Evolutionary conservation across 805 yeast species (phyloP).

Genomic region (Wickerhamiella musiphila): DNA sequence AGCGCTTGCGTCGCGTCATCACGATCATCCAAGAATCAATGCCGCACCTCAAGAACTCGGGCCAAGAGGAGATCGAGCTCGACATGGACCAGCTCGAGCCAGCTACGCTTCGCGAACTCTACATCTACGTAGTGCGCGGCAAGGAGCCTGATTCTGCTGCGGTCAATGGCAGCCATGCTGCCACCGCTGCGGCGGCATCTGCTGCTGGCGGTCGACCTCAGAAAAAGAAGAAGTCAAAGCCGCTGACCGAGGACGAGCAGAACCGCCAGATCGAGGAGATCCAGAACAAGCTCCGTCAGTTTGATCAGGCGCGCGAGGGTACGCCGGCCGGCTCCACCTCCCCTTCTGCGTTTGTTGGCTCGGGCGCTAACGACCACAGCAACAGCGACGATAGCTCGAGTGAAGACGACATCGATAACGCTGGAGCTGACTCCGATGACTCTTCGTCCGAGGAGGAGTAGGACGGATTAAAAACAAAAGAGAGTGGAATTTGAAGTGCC

Average conservation of each 20-base stretch:
- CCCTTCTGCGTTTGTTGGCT: slow-evolving; percentile 2
- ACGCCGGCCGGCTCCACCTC: slow-evolving; percentile 2
- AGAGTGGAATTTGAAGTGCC: no score
- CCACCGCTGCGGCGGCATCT: background rate
- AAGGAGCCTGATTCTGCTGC: slow-evolving; percentile 9
- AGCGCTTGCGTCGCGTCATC: slow-evolving; percentile 66
- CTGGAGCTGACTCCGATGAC: slow-evolving; percentile 17
- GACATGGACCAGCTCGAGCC: slow-evolving; percentile 90
- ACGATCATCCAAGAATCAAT: slow-evolving; percentile 67
- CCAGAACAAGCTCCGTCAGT: slow-evolving; percentile 58
- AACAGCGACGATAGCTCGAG: slow-evolving; percentile 12
- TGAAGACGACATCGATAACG: slow-evolving; percentile 15
- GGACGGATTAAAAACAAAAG: no score
- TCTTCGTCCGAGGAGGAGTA: slow-evolving; percentile 23
- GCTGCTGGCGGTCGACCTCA: slow-evolving; percentile 6
- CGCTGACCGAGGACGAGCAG: slow-evolving; percentile 49
- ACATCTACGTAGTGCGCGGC: slow-evolving; percentile 50
- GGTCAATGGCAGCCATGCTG: no score
- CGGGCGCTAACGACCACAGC: background rate
- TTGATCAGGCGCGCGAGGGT: slow-evolving; percentile 26
- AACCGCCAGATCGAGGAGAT: slow-evolving; percentile 49
- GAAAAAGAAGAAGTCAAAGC: slow-evolving; percentile 34
- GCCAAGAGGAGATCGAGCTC: slow-evolving; percentile 86
- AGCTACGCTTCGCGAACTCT: slow-evolving; percentile 61
- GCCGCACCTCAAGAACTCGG: slow-evolving; percentile 37